Conservation (phyloP, 208 protist genomes). For the Crithidia acanthocephali region DNA sequence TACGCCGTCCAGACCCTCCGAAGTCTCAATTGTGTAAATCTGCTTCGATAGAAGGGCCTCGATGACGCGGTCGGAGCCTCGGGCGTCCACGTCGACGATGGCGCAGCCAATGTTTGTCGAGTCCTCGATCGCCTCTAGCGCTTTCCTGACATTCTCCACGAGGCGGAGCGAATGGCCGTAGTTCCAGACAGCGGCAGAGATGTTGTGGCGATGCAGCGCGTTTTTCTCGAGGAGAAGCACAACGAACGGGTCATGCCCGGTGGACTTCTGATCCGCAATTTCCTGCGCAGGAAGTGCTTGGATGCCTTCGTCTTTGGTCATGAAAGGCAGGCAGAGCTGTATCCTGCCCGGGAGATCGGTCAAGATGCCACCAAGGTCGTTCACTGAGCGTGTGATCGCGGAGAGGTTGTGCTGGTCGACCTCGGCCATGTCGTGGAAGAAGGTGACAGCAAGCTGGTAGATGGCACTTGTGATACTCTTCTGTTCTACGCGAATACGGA, state of each 20-base stretch:
- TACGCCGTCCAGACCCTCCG: conserved; percentile 40
- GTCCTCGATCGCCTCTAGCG: conserved; percentile 58
- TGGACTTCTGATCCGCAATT: conserved; percentile 28
- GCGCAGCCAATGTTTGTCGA: conserved; percentile 69
- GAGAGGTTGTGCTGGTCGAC: conserved; percentile 40
- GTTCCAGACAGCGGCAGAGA: conserved; percentile 56
- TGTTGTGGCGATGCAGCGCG: conserved; percentile 69
- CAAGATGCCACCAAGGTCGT: conserved; percentile 60
- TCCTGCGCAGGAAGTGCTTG: conserved; percentile 36
- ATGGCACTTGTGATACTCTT: conserved; percentile 60
- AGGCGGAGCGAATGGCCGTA: conserved; percentile 64
- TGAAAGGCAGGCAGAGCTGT: conserved; percentile 52
- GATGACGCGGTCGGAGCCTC: conserved; percentile 44
- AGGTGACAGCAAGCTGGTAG: conserved; percentile 59
- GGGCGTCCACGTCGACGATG: conserved; percentile 59
- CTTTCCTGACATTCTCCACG: conserved; percentile 62
- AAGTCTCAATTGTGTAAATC: conserved; percentile 71
- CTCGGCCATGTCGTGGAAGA: conserved; percentile 45
- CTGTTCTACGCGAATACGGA: conserved; percentile 61
- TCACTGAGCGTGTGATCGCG: conserved; percentile 40
- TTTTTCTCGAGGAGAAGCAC: conserved; percentile 74
- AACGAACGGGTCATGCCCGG: conserved; percentile 54
- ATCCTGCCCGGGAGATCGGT: conserved; percentile 46
- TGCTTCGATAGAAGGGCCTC: conserved; percentile 50
- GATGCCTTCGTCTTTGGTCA: conserved; percentile 50